A percentile compares a stretch with the other conserved stretches of the same genome.
phyloP scores from a whole-genome alignment of 179 eudicot genomes.

The Spergularia azorica region DNA sequence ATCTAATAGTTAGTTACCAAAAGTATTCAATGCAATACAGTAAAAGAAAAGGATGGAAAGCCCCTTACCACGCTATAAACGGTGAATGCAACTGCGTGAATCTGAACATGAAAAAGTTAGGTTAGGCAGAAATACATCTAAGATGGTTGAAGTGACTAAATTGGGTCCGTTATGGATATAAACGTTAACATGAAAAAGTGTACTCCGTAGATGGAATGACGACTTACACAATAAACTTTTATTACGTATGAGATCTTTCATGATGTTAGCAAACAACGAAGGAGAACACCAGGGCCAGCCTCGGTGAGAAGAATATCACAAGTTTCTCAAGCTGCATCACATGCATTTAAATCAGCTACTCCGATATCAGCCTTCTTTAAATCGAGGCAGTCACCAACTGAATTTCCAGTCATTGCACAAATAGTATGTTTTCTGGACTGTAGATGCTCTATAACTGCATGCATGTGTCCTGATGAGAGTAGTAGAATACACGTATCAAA shows the following conservation, averaged over 20 bases:
- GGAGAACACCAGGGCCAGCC: slow-evolving; percentile 10
- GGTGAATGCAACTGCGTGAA: not conserved
- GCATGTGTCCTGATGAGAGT: slow-evolving; percentile 1
- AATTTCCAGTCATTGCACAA: slow-evolving; percentile 13
- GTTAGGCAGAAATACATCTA: too few relatives aligned
- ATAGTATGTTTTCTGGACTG: slow-evolving; percentile 2
- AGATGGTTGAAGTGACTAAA: too few relatives aligned
- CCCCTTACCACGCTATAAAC: too few relatives aligned
- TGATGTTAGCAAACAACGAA: slow-evolving; percentile 1
- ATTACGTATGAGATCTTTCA: not conserved
- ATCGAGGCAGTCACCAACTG: slow-evolving; percentile 3
- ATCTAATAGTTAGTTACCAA: too few relatives aligned
- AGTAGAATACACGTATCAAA: not conserved
- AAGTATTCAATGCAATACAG: too few relatives aligned
- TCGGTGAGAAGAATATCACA: slow-evolving; percentile 18
- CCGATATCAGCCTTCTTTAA: slow-evolving; percentile 20
- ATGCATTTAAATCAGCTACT: slow-evolving; percentile 17
- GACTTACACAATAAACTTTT: too few relatives aligned
- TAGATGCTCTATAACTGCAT: slow-evolving; percentile 16
- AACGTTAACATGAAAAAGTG: too few relatives aligned
- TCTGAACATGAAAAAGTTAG: not conserved
- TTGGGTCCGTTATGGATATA: too few relatives aligned
- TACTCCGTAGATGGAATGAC: too few relatives aligned
- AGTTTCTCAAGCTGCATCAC: slow-evolving; percentile 13
- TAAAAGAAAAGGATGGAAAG: too few relatives aligned